Evolutionary conservation across 2,329 filamentous ascomycete species (phyloP).

Genomic region (Daldinia sp.): DNA sequence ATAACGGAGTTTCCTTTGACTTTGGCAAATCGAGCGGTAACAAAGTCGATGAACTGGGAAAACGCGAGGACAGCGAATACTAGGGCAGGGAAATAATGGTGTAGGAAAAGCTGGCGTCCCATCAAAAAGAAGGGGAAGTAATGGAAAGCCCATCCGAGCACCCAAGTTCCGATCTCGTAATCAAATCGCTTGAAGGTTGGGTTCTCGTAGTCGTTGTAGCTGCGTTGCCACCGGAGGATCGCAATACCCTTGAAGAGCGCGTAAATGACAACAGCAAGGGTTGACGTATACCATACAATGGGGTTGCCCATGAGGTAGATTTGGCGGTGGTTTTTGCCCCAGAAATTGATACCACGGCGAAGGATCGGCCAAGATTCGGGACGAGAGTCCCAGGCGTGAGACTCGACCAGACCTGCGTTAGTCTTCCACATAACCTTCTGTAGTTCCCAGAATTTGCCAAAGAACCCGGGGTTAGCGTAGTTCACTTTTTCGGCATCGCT

Average conservation of each 20-base stretch:
- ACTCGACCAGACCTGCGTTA: slow-evolving; percentile 94
- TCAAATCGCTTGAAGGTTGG: slow-evolving; percentile 94
- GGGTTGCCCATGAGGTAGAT: slow-evolving; percentile 97
- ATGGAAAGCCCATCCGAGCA: slow-evolving; percentile 95
- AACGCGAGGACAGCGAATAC: slow-evolving; percentile 93
- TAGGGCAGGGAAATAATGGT: slow-evolving; percentile 97
- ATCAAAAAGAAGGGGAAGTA: slow-evolving; percentile 99
- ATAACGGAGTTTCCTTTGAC: slow-evolving; percentile 75
- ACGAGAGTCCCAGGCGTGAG: slow-evolving; percentile 97
- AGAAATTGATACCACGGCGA: slow-evolving; percentile 97
- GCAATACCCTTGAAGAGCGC: slow-evolving; percentile 86
- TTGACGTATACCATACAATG: slow-evolving; percentile 92
- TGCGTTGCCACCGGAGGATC: slow-evolving; percentile 92
- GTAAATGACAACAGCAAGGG: slow-evolving; percentile 79
- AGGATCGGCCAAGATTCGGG: slow-evolving; percentile 93
- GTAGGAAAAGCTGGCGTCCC: slow-evolving; percentile 96
- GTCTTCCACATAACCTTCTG: slow-evolving; percentile 99
- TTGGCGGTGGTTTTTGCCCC: slow-evolving; percentile 92
- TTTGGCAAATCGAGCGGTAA: slow-evolving; percentile 77
- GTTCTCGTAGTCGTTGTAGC: slow-evolving; percentile 84
- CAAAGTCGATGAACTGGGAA: slow-evolving; percentile 88
- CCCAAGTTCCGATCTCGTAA: slow-evolving; percentile 90
- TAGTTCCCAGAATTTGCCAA: slow-evolving; percentile 97
- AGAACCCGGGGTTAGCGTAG: slow-evolving; percentile 92
- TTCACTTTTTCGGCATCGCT: slow-evolving; percentile 90